Evolutionary conservation across 2,329 filamentous ascomycete genomes (phyloP), one percentile per base, ranked within the genome.

Genomic region (Trichoderma sp.): DNA sequence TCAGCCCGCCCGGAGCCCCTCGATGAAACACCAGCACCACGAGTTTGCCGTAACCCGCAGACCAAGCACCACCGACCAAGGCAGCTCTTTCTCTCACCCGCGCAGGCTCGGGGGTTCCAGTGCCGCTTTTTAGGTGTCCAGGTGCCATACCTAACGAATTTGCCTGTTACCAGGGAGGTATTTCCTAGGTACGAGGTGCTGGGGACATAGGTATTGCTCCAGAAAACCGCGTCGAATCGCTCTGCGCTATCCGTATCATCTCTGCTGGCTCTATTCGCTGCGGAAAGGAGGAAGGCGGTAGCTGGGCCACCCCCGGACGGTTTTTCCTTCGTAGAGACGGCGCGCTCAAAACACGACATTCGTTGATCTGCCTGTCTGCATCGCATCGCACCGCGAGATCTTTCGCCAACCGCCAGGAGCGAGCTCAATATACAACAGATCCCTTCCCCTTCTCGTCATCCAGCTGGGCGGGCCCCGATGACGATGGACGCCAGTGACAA

Each of bases 401-500:
- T 28, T 59, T 59, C 41, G 62, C 71, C 69, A 71, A 68, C 70
- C 67, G 71, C 67, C 67, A 58, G 68, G 45, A 71, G 70, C 50
- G n/a, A 30, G 26, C 17, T 75, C 43, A n/a, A 61, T 15, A 39
- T 14, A 28, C 28, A 28, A 19, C 39, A n/a, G 14, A 34, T 1
- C 30, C 30, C 30, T 34, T 34, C 30, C 1, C 21, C 56, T 34
- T 59, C 19, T 26, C 56, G 56, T n/a, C 44, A 39, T 43, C 58
- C 30, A 44, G 21, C 44, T 48, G 10, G 45, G 59, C 41, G 34
- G 59, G 48, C 34, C 66, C 67, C 67, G 61, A 70, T 65, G 69
- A 71, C 69, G 67, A 75, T 75, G 74, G 71, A 73, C 63, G 68
- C 68, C 63, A 69, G 70, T 67, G 69, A 70, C 47, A 68, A 65